Evolutionary conservation across 164 flowering plant species (phyloP).

Genomic region (Aristolochia californica): DNA sequence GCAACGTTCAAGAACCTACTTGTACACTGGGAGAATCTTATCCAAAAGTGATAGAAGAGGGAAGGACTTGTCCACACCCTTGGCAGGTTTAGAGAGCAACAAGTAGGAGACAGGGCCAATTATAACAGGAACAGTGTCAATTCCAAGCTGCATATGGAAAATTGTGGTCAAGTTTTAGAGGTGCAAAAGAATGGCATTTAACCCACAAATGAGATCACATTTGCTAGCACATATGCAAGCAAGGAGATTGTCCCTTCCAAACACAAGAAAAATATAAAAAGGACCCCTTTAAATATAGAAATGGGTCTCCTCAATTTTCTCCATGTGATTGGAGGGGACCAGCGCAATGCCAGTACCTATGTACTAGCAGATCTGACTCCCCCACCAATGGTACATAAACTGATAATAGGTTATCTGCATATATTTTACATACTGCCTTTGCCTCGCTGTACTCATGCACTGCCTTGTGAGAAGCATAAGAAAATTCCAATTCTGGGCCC

Average conservation of each 20-base stretch:
- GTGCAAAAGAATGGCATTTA: background rate
- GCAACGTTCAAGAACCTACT: conserved; percentile 26
- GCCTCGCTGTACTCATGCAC: conserved; percentile 86
- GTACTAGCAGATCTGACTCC: too few relatives aligned
- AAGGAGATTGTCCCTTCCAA: too few relatives aligned
- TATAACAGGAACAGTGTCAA: conserved; percentile 72
- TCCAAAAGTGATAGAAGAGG: conserved; percentile 55
- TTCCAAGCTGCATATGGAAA: conserved; percentile 65
- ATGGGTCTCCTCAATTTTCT: too few relatives aligned
- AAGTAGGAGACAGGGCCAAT: conserved; percentile 78
- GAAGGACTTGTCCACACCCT: conserved; percentile 73
- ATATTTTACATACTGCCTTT: conserved; percentile 43
- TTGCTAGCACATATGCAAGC: too few relatives aligned
- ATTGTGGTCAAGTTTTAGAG: too few relatives aligned
- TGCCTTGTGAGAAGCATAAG: conserved; percentile 90
- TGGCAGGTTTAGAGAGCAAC: conserved; percentile 73
- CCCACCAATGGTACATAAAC: background rate
- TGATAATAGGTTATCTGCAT: background rate
- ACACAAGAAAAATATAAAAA: too few relatives aligned
- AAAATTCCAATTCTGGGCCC: conserved; percentile 67
- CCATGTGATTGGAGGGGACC: too few relatives aligned
- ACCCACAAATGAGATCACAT: too few relatives aligned
- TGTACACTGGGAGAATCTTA: conserved; percentile 65
- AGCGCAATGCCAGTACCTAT: too few relatives aligned
- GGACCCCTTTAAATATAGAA: too few relatives aligned